These are phyloP conservation scores for Trichoderma sp. DNA, from an alignment of 2,329 filamentous ascomycete genomes.

Conservation along the genomic window DNA sequence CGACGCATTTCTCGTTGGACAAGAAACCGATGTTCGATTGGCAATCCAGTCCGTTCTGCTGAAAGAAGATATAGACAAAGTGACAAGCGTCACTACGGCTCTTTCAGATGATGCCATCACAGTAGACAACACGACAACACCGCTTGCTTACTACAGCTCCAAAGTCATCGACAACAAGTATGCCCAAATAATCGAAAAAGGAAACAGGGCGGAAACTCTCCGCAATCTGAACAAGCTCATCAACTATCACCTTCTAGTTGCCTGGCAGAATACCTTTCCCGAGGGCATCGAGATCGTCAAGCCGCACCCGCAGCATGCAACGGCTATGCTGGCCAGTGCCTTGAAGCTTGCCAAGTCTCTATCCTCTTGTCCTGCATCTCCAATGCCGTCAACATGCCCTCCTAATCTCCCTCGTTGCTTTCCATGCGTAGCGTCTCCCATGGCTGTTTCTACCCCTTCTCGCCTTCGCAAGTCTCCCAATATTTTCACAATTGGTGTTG, in stretches of 20 bases:
- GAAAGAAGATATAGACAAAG: conserved; percentile 51
- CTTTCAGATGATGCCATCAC: conserved; percentile 59
- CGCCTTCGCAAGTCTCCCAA: conserved; percentile 69
- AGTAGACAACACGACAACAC: conserved; percentile 61
- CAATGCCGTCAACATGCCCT: conserved; percentile 75
- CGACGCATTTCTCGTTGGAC: conserved; percentile 70
- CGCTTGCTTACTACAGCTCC: conserved; percentile 75
- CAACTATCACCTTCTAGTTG: conserved; percentile 78
- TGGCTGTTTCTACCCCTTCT: conserved; percentile 64
- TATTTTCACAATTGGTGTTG: conserved; percentile 77
- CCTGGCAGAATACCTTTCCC: conserved; percentile 77
- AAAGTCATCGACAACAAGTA: conserved; percentile 64
- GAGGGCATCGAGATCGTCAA: conserved; percentile 79
- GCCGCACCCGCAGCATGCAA: conserved; percentile 72
- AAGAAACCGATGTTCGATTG: conserved; percentile 60
- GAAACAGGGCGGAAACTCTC: conserved; percentile 56
- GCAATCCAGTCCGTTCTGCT: conserved; percentile 60
- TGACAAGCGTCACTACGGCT: conserved; percentile 62
- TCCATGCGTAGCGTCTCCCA: conserved; percentile 62
- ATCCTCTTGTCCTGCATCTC: conserved; percentile 69
- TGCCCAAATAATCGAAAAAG: conserved; percentile 57
- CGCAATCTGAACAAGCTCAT: conserved; percentile 69
- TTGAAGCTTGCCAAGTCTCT: conserved; percentile 72
- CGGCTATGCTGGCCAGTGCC: conserved; percentile 66
- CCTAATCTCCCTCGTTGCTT: conserved; percentile 74